A percentile compares a stretch with the other conserved stretches of the same genome.
phyloP scores from a whole-genome alignment of 169 alveolate genomes.

The Cryptosporidium viatorum region DNA sequence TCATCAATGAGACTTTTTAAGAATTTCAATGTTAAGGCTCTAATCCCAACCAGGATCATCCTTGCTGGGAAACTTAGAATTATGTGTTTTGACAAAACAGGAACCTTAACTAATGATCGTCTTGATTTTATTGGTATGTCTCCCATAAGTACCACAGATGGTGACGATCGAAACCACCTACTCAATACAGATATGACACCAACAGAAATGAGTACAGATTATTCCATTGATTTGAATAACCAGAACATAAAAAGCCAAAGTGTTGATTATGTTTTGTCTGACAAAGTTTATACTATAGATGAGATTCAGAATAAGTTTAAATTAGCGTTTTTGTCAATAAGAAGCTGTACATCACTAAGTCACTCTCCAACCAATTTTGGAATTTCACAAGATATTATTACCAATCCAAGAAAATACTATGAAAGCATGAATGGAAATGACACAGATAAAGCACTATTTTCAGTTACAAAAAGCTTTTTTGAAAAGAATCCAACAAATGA shows the following conservation, averaged over 20 bases:
- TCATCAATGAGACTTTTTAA: slow-evolving; percentile 91
- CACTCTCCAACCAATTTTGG: slow-evolving; percentile 49
- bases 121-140: slow-evolving; percentile 85
- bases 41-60: slow-evolving; percentile 95
- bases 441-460: slow-evolving; percentile 60
- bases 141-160: slow-evolving; percentile 2
- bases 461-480: slow-evolving; percentile 59
- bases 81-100: slow-evolving; percentile 97
- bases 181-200: not conserved
- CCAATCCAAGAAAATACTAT: slow-evolving; percentile 11
- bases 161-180: not conserved
- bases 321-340: slow-evolving; percentile 37
- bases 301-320: slow-evolving; percentile 9
- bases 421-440: slow-evolving; percentile 50
- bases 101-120: slow-evolving; percentile 95
- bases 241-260: not conserved
- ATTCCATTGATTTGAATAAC: not conserved
- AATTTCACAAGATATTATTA: slow-evolving; percentile 9
- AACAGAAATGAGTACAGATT: not conserved
- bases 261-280: not conserved
- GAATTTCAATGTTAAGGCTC: slow-evolving; percentile 89
- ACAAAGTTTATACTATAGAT: not conserved
- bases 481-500: slow-evolving; percentile 13
- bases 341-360: slow-evolving; percentile 65
- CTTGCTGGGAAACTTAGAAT: slow-evolving; percentile 95